phyloP scores from a whole-genome alignment of 2,329 filamentous ascomycete species.

The Triangularia setosa region DNA sequence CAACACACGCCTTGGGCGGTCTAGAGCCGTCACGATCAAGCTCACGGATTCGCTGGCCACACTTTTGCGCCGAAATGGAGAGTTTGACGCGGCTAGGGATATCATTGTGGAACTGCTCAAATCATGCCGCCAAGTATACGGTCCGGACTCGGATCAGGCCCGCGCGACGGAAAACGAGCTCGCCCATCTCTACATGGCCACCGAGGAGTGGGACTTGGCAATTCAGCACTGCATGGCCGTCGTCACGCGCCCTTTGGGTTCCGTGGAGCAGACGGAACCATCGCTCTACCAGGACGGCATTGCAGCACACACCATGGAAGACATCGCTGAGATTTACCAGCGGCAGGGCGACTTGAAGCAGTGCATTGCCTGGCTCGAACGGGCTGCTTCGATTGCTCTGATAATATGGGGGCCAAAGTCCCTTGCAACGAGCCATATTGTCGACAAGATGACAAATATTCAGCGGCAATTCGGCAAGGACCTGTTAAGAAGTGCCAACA shows the following conservation, averaged over 20 bases:
- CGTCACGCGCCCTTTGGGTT: conserved; percentile 13
- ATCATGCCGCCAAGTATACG: conserved; percentile 22
- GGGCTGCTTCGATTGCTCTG: conserved; percentile 23
- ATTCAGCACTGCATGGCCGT: conserved; percentile 27
- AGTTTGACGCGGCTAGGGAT: conserved; percentile 24
- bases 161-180: conserved; percentile 25
- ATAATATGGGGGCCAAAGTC: conserved; percentile 23
- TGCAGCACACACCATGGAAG: conserved; percentile 27
- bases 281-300: conserved; percentile 24
- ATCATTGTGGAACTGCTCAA: conserved; percentile 24
- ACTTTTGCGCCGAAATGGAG: conserved; percentile 25
- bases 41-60: conserved; percentile 28
- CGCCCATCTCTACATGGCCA: conserved; percentile 26
- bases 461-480: conserved; percentile 24
- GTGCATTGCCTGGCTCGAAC: conserved; percentile 25
- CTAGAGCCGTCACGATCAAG: conserved; percentile 25
- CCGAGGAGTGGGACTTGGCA: conserved; percentile 20
- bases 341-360: conserved; percentile 24
- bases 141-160: conserved; percentile 21
- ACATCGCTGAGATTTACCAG: conserved; percentile 27
- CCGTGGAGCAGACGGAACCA: not conserved
- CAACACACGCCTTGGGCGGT: conserved; percentile 22
- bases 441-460: conserved; percentile 26
- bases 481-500: conserved; percentile 20
- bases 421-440: conserved; percentile 24